Evolutionary conservation across 331 rosid genomes (phyloP), one percentile per base, ranked within the genome.

Genomic region (Quercus phellos): DNA sequence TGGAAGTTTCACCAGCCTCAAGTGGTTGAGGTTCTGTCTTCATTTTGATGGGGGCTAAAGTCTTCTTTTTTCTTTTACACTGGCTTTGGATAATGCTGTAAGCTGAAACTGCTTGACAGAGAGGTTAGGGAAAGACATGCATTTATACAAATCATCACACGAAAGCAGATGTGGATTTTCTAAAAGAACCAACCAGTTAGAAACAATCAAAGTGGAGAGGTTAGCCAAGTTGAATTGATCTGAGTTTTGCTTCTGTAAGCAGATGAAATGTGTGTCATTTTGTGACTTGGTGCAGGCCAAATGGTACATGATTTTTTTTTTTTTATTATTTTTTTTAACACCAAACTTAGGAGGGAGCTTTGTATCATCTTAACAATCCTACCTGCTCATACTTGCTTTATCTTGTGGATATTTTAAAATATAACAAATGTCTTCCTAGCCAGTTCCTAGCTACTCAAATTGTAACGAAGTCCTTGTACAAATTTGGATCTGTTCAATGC

Each of bases 1-100:
- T 86, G 7, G 83, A 70, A 6, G 78, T 78, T 70, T 82, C 79
- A 43, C 86, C 88, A 14, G 32, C 78, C 67, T 80, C 86, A 56
- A 80, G 19, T 43, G 61, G 21, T 66, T 27, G 42, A 5, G 3
- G 17, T 13, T 27, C 74, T 3, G 32, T 74, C 79, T 88, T 89
- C 97, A 89, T 91, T 71, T 11, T 79, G 27, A 71, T 24, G 5
- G 61, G 29, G 29, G 17, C 29, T 8, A 3, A 22, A 11, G 29
- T 34, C 24, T 64, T 75, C 50, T 24, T 51, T 51, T n/a, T 22
- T 38, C 51, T 29, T 32, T 71, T 43, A 13, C 8, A 4, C 71
- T 34, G 7, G 26, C 63, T 22, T 32, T 34, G 38, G 24, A 14
- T 12, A 3, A 66, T 34, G 4, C 30, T 27, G 29, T 5, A 32